phyloP scores from a whole-genome alignment of 768 basidiomycete species.

The Amanita pseudoporphyria region DNA sequence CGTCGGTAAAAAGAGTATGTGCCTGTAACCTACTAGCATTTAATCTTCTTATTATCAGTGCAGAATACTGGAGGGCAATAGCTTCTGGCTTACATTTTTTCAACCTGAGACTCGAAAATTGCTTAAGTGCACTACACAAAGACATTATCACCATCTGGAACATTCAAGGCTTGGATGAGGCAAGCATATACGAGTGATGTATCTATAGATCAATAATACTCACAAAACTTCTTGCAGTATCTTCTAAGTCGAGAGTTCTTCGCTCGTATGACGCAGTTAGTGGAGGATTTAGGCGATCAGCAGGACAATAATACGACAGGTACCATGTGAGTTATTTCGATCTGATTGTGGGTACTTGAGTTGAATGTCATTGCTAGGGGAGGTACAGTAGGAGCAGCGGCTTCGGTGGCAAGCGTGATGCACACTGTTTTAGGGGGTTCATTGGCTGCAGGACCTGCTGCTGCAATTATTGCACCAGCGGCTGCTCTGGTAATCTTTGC shows the following conservation, averaged over 20 bases:
- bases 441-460: background rate
- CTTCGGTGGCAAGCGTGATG: background rate
- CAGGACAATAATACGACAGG: background rate
- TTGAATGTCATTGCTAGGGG: background rate
- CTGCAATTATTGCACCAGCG: background rate
- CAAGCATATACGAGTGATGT: background rate
- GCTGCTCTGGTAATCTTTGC: background rate
- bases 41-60: background rate
- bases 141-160: conserved; percentile 1
- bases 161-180: background rate
- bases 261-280: background rate
- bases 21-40: background rate
- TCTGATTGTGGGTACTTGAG: background rate
- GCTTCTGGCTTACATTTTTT: background rate
- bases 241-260: background rate
- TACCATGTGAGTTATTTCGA: background rate
- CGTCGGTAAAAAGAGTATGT: background rate
- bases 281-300: background rate
- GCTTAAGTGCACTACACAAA: background rate
- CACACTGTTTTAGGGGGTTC: background rate
- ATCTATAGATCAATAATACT: background rate
- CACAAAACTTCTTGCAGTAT: background rate
- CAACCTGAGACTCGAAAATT: background rate
- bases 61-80: conserved; percentile 2
- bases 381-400: background rate